Percentiles rank a stretch among this genome's conserved stretches.
Conservation (phyloP, 768 basidiomycete genomes). For the Termitomyces sp. region DNA sequence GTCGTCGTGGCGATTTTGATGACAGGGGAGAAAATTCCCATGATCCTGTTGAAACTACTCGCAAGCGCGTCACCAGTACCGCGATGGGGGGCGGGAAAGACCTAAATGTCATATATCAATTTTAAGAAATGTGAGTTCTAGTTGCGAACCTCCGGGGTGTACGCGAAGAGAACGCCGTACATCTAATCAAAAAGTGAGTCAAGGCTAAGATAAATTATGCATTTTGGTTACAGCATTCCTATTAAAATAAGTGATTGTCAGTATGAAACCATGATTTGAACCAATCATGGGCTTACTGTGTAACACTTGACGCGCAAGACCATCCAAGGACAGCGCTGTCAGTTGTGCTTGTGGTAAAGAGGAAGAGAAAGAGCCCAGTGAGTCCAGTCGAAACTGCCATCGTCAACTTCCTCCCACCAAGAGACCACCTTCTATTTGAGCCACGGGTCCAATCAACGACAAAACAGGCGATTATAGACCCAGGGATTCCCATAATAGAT, state of each 20-base stretch:
- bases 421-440: slow-evolving; percentile 20
- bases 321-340: slow-evolving; percentile 34
- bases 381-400: slow-evolving; percentile 38
- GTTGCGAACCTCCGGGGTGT: slow-evolving; percentile 44
- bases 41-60: slow-evolving; percentile 42
- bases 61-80: slow-evolving; percentile 49
- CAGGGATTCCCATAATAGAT: slow-evolving; percentile 40
- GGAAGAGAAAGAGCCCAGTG: slow-evolving; percentile 42
- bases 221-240: slow-evolving; percentile 2
- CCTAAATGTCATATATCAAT: slow-evolving; percentile 8
- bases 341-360: slow-evolving; percentile 43
- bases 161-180: slow-evolving; percentile 31
- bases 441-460: slow-evolving; percentile 38
- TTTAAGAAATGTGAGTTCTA: too few species aligned
- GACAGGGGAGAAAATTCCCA: slow-evolving; percentile 41
- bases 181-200: slow-evolving; percentile 14
- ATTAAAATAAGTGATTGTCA: not conserved
- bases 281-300: slow-evolving; percentile 22
- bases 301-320: slow-evolving; percentile 36
- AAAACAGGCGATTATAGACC: slow-evolving; percentile 38
- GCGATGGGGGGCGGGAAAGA: slow-evolving; percentile 51
- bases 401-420: slow-evolving; percentile 43
- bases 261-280: not conserved
- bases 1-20: slow-evolving; percentile 37
- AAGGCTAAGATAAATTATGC: not conserved